A percentile compares a stretch with the other conserved stretches of the same genome.
phyloP scores from a whole-genome alignment of 768 basidiomycete genomes.

The Mycena filopes region DNA sequence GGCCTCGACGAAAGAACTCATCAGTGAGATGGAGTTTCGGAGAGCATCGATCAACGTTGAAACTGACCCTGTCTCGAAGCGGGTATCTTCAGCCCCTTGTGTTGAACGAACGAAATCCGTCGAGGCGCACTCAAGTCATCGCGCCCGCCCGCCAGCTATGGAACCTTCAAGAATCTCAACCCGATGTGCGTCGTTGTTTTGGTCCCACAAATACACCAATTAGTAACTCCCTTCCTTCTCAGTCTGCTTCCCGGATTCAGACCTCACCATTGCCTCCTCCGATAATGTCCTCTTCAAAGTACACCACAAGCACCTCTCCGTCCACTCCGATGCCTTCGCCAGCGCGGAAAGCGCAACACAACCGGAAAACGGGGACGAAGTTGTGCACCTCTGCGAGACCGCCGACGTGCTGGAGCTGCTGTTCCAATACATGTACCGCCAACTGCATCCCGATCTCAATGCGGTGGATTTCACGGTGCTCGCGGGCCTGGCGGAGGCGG shows the following conservation, averaged over 20 bases:
- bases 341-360: background rate
- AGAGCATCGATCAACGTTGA: too few relatives aligned
- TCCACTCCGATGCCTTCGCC: constrained; percentile 28
- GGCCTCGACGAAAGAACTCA: too few relatives aligned
- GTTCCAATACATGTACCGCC: constrained; percentile 36
- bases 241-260: constrained; percentile 26
- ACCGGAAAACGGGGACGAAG: constrained; percentile 11
- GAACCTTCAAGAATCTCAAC: too few relatives aligned
- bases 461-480: constrained; percentile 25
- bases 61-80: too few relatives aligned
- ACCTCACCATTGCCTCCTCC: constrained; percentile 25
- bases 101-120: too few relatives aligned
- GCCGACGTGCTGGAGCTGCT: constrained; percentile 35
- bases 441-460: constrained; percentile 34
- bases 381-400: constrained; percentile 29
- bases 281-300: constrained; percentile 31
- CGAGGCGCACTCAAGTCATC: too few relatives aligned
- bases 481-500: constrained; percentile 35
- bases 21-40: too few relatives aligned
- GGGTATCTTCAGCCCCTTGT: too few relatives aligned
- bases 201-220: too few relatives aligned
- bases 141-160: too few relatives aligned
- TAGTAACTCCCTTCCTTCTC: background rate
- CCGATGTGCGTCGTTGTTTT: too few relatives aligned
- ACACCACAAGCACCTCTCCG: constrained; percentile 21